Evolutionary conservation across 805 yeast species (phyloP).

Genomic region (Candida anglica): DNA sequence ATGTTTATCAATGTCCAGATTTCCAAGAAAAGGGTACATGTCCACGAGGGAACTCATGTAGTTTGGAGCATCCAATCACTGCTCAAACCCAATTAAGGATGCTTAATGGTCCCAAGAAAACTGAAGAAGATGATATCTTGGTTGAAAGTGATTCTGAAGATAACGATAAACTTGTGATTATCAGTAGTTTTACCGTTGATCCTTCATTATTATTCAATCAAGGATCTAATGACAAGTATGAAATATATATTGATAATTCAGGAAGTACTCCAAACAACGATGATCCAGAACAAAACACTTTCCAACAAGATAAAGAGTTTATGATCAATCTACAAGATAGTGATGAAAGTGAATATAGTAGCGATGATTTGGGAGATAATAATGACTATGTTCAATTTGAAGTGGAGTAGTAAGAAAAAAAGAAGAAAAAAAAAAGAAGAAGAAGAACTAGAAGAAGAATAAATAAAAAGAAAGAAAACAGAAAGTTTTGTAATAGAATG

Average conservation of each 20-base stretch:
- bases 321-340: conserved; percentile 11
- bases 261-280: background rate
- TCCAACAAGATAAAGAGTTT: conserved; percentile 7
- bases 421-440: background rate
- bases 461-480: background rate
- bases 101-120: conserved; percentile 13
- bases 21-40: conserved; percentile 59
- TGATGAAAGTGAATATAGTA: no score
- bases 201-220: conserved; percentile 20
- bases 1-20: conserved; percentile 68
- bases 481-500: conserved; percentile 1
- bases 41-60: conserved; percentile 48
- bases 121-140: conserved; percentile 14
- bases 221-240: conserved; percentile 17
- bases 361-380: conserved; percentile 20
- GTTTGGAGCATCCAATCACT: conserved; percentile 44
- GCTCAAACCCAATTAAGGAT: conserved; percentile 22
- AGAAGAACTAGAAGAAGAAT: background rate
- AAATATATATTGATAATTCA: conserved; percentile 18
- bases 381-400: conserved; percentile 18
- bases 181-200: conserved; percentile 32
- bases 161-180: conserved; percentile 7
- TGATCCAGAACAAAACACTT: no score
- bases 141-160: conserved; percentile 13
- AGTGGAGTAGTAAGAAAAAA: background rate